Conservation (phyloP, 176 grass and related monocot species). For the Ananas comosus region DNA sequence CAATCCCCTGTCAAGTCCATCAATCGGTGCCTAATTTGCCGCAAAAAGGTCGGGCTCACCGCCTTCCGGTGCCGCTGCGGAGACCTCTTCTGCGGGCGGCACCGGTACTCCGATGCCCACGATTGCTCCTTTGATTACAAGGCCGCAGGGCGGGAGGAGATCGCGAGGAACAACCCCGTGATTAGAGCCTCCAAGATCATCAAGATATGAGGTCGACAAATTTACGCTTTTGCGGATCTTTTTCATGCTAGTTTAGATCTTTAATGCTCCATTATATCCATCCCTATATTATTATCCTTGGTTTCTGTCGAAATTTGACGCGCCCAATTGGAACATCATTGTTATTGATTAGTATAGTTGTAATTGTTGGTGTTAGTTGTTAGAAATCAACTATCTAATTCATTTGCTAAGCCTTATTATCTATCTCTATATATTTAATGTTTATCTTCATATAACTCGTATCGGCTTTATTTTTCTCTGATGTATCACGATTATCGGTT, state of each 20-base stretch:
- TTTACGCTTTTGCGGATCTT: neutral
- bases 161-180: slow-evolving; percentile 27
- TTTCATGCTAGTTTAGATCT: neutral
- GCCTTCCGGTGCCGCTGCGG: slow-evolving; percentile 34
- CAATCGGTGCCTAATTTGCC: slow-evolving; percentile 33
- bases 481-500: too few species aligned
- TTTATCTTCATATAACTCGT: too few species aligned
- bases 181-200: slow-evolving; percentile 42
- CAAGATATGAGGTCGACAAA: slow-evolving; percentile 44
- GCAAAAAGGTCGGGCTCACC: slow-evolving; percentile 33
- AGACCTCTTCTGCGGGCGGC: slow-evolving; percentile 30
- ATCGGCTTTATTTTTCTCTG: too few species aligned
- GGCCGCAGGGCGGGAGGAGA: slow-evolving; percentile 26
- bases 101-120: slow-evolving; percentile 41
- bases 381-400: neutral
- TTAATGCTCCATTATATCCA: neutral
- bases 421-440: too few species aligned
- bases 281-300: neutral
- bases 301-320: neutral
- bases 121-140: slow-evolving; percentile 44
- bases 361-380: neutral
- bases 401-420: too few species aligned
- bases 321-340: neutral
- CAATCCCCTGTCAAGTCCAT: slow-evolving; percentile 17
- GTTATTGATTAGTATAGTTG: neutral